Percentiles rank a stretch among this genome's conserved stretches.
Conservation (phyloP, 2,329 filamentous ascomycete species). For the Colletotrichum sp. region DNA sequence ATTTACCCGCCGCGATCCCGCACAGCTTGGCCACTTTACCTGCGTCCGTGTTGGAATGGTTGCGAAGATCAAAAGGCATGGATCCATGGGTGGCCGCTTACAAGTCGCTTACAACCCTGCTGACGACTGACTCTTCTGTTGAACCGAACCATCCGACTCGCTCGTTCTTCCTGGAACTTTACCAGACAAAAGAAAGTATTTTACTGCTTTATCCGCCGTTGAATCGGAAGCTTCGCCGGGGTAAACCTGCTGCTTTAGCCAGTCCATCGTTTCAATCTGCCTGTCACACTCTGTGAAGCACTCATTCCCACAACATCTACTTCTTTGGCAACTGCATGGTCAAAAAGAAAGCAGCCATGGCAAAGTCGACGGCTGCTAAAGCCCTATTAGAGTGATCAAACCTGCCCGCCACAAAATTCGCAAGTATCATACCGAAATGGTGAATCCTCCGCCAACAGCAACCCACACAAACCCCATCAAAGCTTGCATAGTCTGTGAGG, state of each 20-base stretch:
- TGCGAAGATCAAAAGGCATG: neutral
- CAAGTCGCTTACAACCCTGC: neutral
- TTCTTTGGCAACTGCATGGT: neutral
- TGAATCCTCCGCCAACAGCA: neutral
- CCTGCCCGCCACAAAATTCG: neutral
- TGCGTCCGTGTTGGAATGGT: neutral
- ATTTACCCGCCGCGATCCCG: neutral
- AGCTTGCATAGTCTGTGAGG: neutral
- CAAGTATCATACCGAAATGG: neutral
- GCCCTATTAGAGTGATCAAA: neutral
- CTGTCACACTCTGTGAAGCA: neutral
- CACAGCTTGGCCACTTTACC: neutral
- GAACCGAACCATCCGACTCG: neutral
- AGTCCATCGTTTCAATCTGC: neutral
- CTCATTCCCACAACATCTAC: neutral
- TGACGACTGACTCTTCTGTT: neutral
- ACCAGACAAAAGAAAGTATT: neutral
- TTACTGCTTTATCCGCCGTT: neutral
- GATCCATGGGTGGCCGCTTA: neutral
- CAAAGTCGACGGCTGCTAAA: neutral
- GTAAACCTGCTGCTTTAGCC: neutral
- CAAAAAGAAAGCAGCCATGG: neutral
- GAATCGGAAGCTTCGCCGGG: neutral
- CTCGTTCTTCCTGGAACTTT: neutral
- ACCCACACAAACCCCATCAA: neutral